phyloP scores from a whole-genome alignment of 192 early-diverging fungal species.

The Coemansia sp. region DNA sequence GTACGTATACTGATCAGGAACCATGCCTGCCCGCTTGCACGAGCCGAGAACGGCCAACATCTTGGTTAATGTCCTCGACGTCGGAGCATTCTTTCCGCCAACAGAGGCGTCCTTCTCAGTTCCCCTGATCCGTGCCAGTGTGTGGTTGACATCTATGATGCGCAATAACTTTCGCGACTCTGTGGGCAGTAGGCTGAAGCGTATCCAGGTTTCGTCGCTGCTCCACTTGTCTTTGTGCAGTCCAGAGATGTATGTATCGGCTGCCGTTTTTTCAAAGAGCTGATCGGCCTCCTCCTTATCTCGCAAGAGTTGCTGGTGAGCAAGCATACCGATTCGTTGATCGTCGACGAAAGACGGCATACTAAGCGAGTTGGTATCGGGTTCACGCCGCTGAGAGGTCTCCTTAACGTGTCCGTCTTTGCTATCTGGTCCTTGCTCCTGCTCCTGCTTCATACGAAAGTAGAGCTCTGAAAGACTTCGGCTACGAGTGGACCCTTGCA shows the following conservation, averaged over 20 bases:
- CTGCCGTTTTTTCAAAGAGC: slow-evolving; percentile 8
- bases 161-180: slow-evolving; percentile 22
- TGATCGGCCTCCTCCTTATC: not conserved
- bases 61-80: slow-evolving; percentile 22
- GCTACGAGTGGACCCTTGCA: not conserved
- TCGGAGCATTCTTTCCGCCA: slow-evolving; percentile 1
- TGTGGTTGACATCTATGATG: slow-evolving; percentile 41
- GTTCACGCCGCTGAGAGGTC: not conserved
- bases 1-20: slow-evolving; percentile 40
- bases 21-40: slow-evolving; percentile 14
- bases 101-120: not conserved
- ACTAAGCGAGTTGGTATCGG: not conserved
- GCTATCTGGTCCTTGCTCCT: not conserved
- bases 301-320: not conserved
- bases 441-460: slow-evolving; percentile 9
- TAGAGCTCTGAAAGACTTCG: slow-evolving; percentile 40
- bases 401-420: slow-evolving; percentile 8
- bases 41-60: slow-evolving; percentile 33
- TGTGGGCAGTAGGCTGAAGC: slow-evolving; percentile 24
- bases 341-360: not conserved
- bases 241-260: slow-evolving; percentile 15
- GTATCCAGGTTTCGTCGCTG: slow-evolving; percentile 36
- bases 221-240: slow-evolving; percentile 35
- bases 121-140: slow-evolving; percentile 32
- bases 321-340: not conserved